Evolutionary conservation across 2,329 filamentous ascomycete genomes (phyloP).

Genomic region (Eutypa lata): DNA sequence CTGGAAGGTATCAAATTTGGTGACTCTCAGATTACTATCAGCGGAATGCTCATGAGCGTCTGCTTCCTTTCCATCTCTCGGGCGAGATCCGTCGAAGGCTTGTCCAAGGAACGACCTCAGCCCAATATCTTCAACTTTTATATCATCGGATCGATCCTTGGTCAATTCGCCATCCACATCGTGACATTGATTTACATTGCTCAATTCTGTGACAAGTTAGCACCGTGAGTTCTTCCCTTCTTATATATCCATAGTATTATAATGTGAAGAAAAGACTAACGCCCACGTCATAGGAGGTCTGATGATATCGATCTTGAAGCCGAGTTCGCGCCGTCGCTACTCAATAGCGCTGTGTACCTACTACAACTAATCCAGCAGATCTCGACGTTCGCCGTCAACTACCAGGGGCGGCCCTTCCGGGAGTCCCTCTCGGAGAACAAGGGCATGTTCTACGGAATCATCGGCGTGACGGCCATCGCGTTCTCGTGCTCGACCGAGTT

Average conservation of each 20-base stretch:
- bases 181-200: constrained; percentile 92
- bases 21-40: constrained; percentile 96
- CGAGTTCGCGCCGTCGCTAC: constrained; percentile 86
- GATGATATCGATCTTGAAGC: constrained; percentile 82
- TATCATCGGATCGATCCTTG: constrained; percentile 95
- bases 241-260: not conserved
- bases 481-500: constrained; percentile 96
- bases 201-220: constrained; percentile 78
- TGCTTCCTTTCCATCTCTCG: constrained; percentile 99
- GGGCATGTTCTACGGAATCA: constrained; percentile 96
- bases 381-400: constrained; percentile 98
- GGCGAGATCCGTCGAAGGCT: constrained; percentile 88
- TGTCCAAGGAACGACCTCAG: constrained; percentile 96
- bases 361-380: constrained; percentile 98
- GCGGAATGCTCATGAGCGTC: constrained; percentile 99
- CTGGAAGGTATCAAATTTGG: constrained; percentile 99
- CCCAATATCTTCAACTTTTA: constrained; percentile 99
- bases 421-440: constrained; percentile 93
- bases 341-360: constrained; percentile 96
- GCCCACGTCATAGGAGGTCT: constrained; percentile 36
- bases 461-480: constrained; percentile 84
- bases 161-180: constrained; percentile 96
- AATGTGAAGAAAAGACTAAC: constrained; percentile 28
- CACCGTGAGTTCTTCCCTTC: constrained; percentile 64
- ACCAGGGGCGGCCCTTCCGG: constrained; percentile 96